phyloP scores from a whole-genome alignment of 352 stramenopile species.

The Globisporangium spinosum region DNA sequence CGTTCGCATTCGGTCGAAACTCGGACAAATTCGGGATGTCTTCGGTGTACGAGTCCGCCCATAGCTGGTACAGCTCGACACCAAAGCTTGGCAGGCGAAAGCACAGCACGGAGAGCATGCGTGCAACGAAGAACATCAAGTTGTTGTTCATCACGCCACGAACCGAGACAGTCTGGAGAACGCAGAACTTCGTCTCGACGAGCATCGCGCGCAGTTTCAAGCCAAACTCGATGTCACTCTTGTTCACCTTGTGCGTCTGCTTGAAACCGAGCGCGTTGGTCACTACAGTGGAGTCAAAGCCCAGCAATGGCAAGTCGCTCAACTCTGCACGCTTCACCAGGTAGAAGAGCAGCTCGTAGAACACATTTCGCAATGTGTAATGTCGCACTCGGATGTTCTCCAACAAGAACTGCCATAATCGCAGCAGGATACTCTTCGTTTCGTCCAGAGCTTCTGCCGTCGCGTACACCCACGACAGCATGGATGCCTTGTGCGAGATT shows the following conservation, averaged over 20 bases:
- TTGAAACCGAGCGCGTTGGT: conserved; percentile 65
- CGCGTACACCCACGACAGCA: conserved; percentile 87
- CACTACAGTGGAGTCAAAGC: conserved; percentile 75
- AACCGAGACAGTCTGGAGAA: conserved; percentile 84
- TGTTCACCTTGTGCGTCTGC: conserved; percentile 68
- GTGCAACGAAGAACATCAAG: conserved; percentile 87
- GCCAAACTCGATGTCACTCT: conserved; percentile 80
- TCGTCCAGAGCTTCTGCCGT: conserved; percentile 81
- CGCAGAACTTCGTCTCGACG: conserved; percentile 87
- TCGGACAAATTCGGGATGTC: conserved; percentile 73
- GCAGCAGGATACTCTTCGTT: conserved; percentile 82
- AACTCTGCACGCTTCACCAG: conserved; percentile 84
- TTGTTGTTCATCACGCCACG: conserved; percentile 91
- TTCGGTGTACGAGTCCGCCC: conserved; percentile 84
- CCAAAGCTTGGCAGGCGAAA: conserved; percentile 86
- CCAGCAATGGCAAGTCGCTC: conserved; percentile 77
- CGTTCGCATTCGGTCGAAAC: conserved; percentile 79
- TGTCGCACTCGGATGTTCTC: conserved; percentile 90
- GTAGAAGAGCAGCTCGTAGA: conserved; percentile 89
- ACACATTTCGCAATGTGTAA: conserved; percentile 87
- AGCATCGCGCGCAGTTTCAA: conserved; percentile 86
- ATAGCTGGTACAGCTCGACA: conserved; percentile 85
- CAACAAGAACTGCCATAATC: conserved; percentile 85
- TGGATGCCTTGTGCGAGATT: conserved; percentile 87
- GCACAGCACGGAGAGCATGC: conserved; percentile 85